Evolutionary conservation across 2,329 filamentous ascomycete genomes (phyloP).

Genomic region (Sphaerulina vaccinii): DNA sequence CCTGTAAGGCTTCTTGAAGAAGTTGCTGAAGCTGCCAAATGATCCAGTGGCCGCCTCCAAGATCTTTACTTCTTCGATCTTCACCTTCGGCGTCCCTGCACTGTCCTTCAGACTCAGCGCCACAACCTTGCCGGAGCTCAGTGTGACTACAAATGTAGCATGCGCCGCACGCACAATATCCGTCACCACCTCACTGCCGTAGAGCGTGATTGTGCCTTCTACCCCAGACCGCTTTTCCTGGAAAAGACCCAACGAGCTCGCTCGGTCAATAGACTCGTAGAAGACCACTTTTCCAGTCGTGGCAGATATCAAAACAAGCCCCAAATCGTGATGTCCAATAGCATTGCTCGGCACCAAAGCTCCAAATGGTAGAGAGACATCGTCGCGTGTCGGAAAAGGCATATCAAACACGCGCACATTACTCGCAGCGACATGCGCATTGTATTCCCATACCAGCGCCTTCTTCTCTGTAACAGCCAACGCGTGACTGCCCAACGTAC

Average conservation of each 20-base stretch:
- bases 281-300: conserved; percentile 82
- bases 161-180: conserved; percentile 81
- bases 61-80: conserved; percentile 71
- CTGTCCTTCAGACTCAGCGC: conserved; percentile 83
- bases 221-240: conserved; percentile 78
- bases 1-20: conserved; percentile 66
- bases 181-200: conserved; percentile 70
- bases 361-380: conserved; percentile 76
- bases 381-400: conserved; percentile 66
- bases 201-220: conserved; percentile 71
- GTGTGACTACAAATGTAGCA: conserved; percentile 78
- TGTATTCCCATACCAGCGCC: conserved; percentile 90
- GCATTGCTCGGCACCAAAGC: conserved; percentile 77
- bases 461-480: conserved; percentile 77
- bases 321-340: conserved; percentile 74
- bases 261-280: conserved; percentile 92
- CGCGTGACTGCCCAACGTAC: conserved; percentile 46
- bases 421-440: conserved; percentile 59
- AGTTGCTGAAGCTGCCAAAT: conserved; percentile 77
- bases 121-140: conserved; percentile 81
- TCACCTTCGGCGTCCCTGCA: conserved; percentile 80
- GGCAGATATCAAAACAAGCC: conserved; percentile 82
- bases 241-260: conserved; percentile 78
- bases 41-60: conserved; percentile 62
- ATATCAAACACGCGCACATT: conserved; percentile 79